Base-by-base conservation (phyloP, 805 yeast species). In the Jamesozyma rosinii region DNA sequence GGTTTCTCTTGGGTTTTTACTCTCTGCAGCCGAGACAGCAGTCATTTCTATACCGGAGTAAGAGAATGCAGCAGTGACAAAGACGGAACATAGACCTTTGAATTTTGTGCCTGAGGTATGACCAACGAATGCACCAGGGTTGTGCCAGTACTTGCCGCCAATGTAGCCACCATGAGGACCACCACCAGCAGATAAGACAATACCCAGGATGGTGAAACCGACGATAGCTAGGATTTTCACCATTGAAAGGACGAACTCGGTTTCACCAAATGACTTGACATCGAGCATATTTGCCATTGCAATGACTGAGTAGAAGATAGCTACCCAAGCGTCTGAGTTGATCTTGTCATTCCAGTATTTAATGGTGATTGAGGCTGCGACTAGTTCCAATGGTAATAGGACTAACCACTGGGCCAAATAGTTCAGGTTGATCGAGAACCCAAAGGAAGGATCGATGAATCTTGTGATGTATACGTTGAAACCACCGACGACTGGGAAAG, bases 1-100 rank as follows among this genome's bases (percentile, higher is more conserved):
- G 2, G 83, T 64, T 43, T 68, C 69, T 52, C 81, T 68, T 37
- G 92, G 90, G 59, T 82, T 75, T 30, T 64, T 72, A 20, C 86
- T 71, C 61, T 84, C 94, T 8, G 89, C 89, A 27, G 89, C 83
- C 10, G 88, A 83, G 34, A 83, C 69, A 40, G 87, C 85, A 33
- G 76, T 75, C 51, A 83, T 67, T 63, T 83, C 92, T 15, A 85
- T 74, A 46, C 90, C 90, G 34, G 83, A 76, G 56, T 77, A 84
- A 10, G 86, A 74, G 59, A 82, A 84, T 0, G 75, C 72, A 14
- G 79, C 76, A 27, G 76, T 73, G 29, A 73, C 77, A 53, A 75
- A 74, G 19, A 74, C 78, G 1, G 76, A 60, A 45, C 75, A 69
- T 22, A 74, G 65, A 49, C 78, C 79, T 50, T 75, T 74, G 55